Base-by-base conservation (phyloP, 1,284 basidiomycete genomes). In the Cryptococcus neoformans region DNA sequence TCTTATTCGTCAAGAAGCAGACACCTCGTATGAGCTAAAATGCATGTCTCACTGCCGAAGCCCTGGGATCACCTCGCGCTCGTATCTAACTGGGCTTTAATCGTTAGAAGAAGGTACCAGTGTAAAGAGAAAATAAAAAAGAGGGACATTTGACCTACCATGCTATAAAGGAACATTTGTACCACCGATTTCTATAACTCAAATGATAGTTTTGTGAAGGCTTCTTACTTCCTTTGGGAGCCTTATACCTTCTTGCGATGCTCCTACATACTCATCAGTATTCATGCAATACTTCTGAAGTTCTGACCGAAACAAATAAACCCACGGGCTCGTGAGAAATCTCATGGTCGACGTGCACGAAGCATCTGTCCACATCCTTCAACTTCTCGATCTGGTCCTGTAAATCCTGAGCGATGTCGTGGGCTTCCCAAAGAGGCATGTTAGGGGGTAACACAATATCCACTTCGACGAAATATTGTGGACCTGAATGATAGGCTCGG, bases 301-400 rank as follows among this genome's bases (percentile, higher is more conserved):
- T 2, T 47, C 16, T 36, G 14, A 41, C 21, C 0, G n/a, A 4
- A 37, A 11, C 2, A 39, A 6, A 44, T 16, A 6, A 14, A 70
- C 75, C 67, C 51, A 75, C 75, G 10, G 76, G 76, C 56, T 74
- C 73, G 53, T 96, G 92, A 10, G 85, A 86, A 4, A 88, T 88
- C 79, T 96, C 92, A 68, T 96, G 88, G 76, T 96, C 92, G 53
- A 95, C 90, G 70, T 96, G 92, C 14, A 96, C 92, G 73, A 93
- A 93, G 41, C 90, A 91, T 49, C 92, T 81, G 64, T 92, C 92
- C 53, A 98, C 92, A 64, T 90, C 88, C 0, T 93, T 92, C 44
- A 99, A 80, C 17, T 86, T 84, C 74, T 99, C 95, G 51, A 99
- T 85, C 79, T 91, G 91, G 76, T 98, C 93, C 74, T 98, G 94